Base-by-base conservation (phyloP, 192 early-diverging fungal genomes). In the Radiomyces spectabilis region DNA sequence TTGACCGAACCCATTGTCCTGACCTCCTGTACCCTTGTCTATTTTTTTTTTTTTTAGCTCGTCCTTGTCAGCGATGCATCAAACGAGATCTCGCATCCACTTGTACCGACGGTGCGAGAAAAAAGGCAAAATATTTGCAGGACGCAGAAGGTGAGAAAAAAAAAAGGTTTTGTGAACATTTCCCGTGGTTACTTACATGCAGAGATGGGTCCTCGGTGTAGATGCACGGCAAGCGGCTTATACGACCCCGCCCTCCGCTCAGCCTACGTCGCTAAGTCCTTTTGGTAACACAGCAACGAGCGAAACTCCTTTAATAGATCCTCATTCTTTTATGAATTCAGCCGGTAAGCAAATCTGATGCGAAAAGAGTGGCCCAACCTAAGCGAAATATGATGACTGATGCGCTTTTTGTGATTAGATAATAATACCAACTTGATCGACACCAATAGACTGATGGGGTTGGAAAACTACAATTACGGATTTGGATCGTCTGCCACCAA, bases 41-140 rank as follows among this genome's bases (percentile, higher is more conserved):
- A 51, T 39, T 31, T 39, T 47, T 27, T 45, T 47, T 2, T 53
- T 41, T 38, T 33, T n/a, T 74, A 81, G 79, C 74, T 38, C 85
- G 94, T 18, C 94, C 94, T 29, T 97, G 94, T 56, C 75, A 76
- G 29, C 85, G 92, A 2, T 97, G 94, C 59, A 74, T 89, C 18
- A 95, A 92, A 71, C 69, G 85, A 44, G 91, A 87, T 26, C 61
- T 92, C 18, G 82, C 71, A 1, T 68, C 56, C 21, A 82, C 85
- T 4, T 94, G 94, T 57, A 77, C 83, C 2, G 93, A 95, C 54
- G 91, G 91, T 16, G 66, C 74, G 21, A 79, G 92, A 56, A 97
- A 94, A 61, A 92, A 85, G 64, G 91, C 92, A 25, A 97, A 97
- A 72, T 95, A 97, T 52, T 71, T 94, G 43, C 75, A 85, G 54